Evolutionary conservation across 257 asterid species (phyloP).

Genomic region (Scutellaria minor): DNA sequence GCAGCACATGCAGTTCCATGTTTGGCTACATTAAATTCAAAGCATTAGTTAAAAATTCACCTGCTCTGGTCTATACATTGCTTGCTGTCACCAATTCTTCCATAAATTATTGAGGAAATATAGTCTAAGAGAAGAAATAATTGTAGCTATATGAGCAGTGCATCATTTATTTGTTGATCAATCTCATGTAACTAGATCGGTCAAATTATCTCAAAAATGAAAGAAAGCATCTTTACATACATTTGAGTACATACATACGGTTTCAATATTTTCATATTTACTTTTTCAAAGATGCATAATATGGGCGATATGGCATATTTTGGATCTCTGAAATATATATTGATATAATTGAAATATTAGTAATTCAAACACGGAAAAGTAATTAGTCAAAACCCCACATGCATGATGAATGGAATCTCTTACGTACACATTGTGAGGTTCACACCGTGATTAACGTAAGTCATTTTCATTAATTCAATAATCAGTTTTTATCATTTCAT

Average conservation of each 20-base stretch:
- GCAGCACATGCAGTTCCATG: slow-evolving; percentile 34
- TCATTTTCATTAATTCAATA: slow-evolving; percentile 43
- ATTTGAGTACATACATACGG: no score
- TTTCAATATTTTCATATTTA: not conserved
- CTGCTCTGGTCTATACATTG: not conserved
- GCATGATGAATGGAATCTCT: slow-evolving; percentile 32
- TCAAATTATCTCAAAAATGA: no score
- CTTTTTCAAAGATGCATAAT: not conserved
- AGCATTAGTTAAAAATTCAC: slow-evolving; percentile 26
- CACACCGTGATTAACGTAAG: slow-evolving; percentile 56
- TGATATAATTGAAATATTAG: not conserved
- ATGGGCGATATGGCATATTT: not conserved
- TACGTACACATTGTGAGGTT: slow-evolving; percentile 30
- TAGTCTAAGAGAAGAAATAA: no score
- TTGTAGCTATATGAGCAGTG: no score
- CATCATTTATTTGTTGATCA: no score
- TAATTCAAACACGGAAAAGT: not conserved
- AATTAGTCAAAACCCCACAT: slow-evolving; percentile 35
- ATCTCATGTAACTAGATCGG: no score
- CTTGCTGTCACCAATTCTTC: not conserved
- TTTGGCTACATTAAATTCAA: slow-evolving; percentile 26
- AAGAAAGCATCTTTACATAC: no score
- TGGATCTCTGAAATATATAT: not conserved
- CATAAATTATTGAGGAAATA: not conserved
- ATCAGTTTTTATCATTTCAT: not conserved